Conservation (phyloP, 1,139 yeast genomes). For the Candida sp. region DNA sequence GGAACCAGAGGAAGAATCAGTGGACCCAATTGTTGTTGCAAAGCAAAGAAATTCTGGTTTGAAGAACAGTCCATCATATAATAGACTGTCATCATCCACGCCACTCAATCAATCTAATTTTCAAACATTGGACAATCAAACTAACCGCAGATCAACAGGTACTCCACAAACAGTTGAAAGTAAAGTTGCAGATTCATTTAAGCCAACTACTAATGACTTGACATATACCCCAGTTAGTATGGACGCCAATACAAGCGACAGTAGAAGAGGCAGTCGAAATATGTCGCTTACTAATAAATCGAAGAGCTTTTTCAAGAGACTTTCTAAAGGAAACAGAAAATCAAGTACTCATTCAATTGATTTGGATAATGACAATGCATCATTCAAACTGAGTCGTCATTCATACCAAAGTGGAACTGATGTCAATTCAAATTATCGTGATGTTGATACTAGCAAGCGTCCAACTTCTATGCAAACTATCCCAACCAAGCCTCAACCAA, state of each 20-base stretch:
- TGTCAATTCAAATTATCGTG: neutral
- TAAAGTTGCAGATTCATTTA: neutral
- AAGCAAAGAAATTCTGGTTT: neutral
- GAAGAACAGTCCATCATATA: neutral
- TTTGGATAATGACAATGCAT: conserved; percentile 9
- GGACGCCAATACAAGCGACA: neutral
- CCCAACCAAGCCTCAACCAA: conserved; percentile 3
- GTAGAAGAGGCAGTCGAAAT: conserved; percentile 18
- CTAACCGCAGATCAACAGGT: neutral
- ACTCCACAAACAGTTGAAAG: neutral
- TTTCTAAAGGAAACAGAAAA: conserved; percentile 25
- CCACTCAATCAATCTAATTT: neutral
- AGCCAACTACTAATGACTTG: neutral
- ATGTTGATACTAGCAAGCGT: neutral
- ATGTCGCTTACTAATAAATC: conserved; percentile 26
- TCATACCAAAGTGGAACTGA: conserved; percentile 5
- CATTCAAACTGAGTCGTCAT: conserved; percentile 11
- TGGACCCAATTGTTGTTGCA: neutral
- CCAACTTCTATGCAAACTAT: neutral
- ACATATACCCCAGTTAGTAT: neutral
- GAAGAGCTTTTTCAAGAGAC: conserved; percentile 30
- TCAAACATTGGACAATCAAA: neutral
- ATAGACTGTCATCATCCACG: neutral
- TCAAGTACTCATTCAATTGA: conserved; percentile 9
- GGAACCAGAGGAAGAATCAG: neutral